Evolutionary conservation across 441 rosid genomes (phyloP).

Genomic region (Theobroma grandiflorum): DNA sequence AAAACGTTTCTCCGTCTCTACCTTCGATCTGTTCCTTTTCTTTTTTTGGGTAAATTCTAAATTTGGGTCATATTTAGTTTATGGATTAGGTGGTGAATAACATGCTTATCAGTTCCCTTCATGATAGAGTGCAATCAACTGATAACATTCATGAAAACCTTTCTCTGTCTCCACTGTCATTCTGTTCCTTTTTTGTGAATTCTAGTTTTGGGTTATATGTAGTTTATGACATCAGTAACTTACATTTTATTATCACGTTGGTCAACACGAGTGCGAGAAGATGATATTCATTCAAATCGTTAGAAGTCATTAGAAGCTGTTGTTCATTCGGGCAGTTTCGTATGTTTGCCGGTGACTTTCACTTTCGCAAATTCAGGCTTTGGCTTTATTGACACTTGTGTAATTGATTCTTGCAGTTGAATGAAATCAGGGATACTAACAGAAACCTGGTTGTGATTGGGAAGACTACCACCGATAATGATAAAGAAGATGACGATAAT

Average conservation of each 20-base stretch:
- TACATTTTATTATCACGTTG: not conserved
- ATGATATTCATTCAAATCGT: not conserved
- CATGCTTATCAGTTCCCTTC: constrained; percentile 15
- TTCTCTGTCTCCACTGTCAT: not conserved
- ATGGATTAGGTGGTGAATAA: constrained; percentile 3
- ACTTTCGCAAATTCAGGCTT: not conserved
- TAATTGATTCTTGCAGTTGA: constrained; percentile 55
- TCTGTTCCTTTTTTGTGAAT: not conserved
- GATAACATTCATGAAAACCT: not conserved
- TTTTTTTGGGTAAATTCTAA: too few relatives aligned
- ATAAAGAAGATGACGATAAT: constrained; percentile 81
- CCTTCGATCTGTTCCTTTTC: too few relatives aligned
- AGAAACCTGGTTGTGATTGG: constrained; percentile 75
- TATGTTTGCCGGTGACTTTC: not conserved
- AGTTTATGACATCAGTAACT: not conserved
- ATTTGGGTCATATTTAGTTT: too few relatives aligned
- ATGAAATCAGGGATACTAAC: constrained; percentile 75
- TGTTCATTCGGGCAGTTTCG: not conserved
- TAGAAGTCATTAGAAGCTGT: not conserved
- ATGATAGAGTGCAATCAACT: not conserved
- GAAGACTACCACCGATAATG: constrained; percentile 62
- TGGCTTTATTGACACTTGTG: not conserved
- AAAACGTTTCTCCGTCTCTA: too few relatives aligned
- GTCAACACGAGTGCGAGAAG: not conserved
- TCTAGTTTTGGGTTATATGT: constrained; percentile 2